Conservation (phyloP, 345 rosid species). For the Physaria fendleri region DNA sequence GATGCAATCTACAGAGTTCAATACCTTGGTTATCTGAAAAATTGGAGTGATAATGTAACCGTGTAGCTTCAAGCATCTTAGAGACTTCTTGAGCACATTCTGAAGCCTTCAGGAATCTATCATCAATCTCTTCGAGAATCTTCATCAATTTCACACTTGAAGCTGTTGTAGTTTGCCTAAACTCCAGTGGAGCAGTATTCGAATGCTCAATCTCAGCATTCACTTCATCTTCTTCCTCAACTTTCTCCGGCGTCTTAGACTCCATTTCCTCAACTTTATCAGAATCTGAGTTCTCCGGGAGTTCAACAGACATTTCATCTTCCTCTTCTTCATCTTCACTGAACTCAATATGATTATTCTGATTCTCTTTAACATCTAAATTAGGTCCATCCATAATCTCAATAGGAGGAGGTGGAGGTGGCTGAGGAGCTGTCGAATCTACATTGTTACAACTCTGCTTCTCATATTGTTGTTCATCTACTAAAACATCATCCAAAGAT, state of each 20-base stretch:
- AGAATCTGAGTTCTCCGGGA: no score
- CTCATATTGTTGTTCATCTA: no score
- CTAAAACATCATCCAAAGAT: no score
- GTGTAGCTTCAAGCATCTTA: slow-evolving; percentile 86
- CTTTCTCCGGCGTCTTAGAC: neutral
- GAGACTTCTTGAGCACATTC: slow-evolving; percentile 82
- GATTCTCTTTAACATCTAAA: no score
- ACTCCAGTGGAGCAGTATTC: slow-evolving; percentile 51
- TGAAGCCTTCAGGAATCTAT: slow-evolving; percentile 74
- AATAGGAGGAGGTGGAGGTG: no score
- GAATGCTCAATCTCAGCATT: slow-evolving; percentile 53
- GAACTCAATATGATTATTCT: no score
- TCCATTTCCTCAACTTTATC: no score
- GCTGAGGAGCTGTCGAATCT: no score
- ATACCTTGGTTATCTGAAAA: slow-evolving; percentile 85
- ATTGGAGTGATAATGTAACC: slow-evolving; percentile 90
- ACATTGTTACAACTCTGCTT: no score
- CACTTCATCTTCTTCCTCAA: slow-evolving; percentile 10
- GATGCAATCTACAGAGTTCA: slow-evolving; percentile 14
- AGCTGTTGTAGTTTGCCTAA: slow-evolving; percentile 22
- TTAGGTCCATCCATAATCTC: no score
- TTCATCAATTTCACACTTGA: slow-evolving; percentile 51
- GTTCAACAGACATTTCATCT: no score
- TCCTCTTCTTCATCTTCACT: no score
- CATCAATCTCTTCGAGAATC: slow-evolving; percentile 66